Evolutionary conservation across 2,329 filamentous ascomycete species (phyloP), one percentile per base, ranked within the genome.

Genomic region (Aureobasidium melanogenum): DNA sequence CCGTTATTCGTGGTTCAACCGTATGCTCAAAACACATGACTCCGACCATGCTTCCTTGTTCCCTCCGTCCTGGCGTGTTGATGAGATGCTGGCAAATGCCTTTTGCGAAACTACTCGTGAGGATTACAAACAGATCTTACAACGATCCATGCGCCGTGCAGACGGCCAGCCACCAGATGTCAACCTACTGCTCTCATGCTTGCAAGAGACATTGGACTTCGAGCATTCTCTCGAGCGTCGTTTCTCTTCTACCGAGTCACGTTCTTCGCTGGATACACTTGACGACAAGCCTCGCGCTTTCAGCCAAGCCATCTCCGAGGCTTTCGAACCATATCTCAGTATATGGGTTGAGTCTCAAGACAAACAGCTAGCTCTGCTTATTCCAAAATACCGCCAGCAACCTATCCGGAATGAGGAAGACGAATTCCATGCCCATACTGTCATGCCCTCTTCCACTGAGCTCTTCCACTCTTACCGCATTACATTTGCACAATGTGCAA

Each of bases 331-430:
- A 1, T 99, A 97, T 73, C 82, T 99, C 66, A 96, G 91, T 71
- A 78, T 99, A 4, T 99, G 94, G 94, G 91, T 99, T 1, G 93
- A 97, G 63, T 93, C 91, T 10, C 94, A 97, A 74, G 93, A 97
- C 74, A 93, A 86, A 68, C 88, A 96, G 68, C 80, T 97, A 62
- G 88, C 91, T 6, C 75, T 80, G 8, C 85, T 97, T 75, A 89
- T 99, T 65, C 91, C 91, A 0, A 91, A 86, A 71, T 97, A 97
- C 74, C 89, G 88, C 66, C 84, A 82, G 63, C 91, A 96, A 67
- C 88, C 91, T 0, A 80, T 96, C 2, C 82, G 91, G 43, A 85
- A 89, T 3, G 78, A 83, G 0, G 94, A 97, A 66, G 94, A 99
- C 67, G 94, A 99, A 61, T 97, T 97, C 73, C 89, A 90, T 44